Evolutionary conservation across 345 rosid genomes (phyloP), one percentile per base, ranked within the genome.

Genomic region (Crucihimalaya himalaica): DNA sequence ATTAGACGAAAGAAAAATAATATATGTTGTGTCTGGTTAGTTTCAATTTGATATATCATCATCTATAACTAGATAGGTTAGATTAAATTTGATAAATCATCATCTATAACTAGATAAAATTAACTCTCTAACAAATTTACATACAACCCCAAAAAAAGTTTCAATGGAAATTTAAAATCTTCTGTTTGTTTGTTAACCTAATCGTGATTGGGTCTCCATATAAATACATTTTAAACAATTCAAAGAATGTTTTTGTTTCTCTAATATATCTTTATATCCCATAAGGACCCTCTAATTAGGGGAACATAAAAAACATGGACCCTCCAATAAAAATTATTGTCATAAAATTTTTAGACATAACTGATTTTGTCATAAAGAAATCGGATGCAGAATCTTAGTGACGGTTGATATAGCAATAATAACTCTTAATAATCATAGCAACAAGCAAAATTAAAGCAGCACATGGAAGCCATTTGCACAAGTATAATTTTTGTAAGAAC

Each of bases 381-480:
- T 75, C 52, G 63, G 14, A 40, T 42, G 63, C 5, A 68, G 69
- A 74, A 67, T 66, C 46, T 68, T 68, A 54, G 62, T 74, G 62
- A 74, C 68, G 37, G 45, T 51, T 58, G 34, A 68, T 68, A 66
- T 35, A 35, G 15, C 16, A 74, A 39, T 39, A 39, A 58, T 10
- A 39, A 74, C 50, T 47, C 66, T 51, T 15, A 60, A 75, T 42
- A 75, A 68, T 68, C 63, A 75, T 43, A 40, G 21, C 35, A 52
- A 39, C 59, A 53, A 68, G 31, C 42, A 69, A 18, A 16, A 53
- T 68, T 62, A 67, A 75, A 68, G 64, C 64, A 68, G 74, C 79
- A 75, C 70, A 68, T 75, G 79, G 51, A 62, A 75, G 74, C 70
- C 79, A 67, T 75, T 68, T 75, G 79, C 23, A 8, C 47, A 52